Conservation (phyloP, 1,284 basidiomycete species). For the Cerioporus squamosus region DNA sequence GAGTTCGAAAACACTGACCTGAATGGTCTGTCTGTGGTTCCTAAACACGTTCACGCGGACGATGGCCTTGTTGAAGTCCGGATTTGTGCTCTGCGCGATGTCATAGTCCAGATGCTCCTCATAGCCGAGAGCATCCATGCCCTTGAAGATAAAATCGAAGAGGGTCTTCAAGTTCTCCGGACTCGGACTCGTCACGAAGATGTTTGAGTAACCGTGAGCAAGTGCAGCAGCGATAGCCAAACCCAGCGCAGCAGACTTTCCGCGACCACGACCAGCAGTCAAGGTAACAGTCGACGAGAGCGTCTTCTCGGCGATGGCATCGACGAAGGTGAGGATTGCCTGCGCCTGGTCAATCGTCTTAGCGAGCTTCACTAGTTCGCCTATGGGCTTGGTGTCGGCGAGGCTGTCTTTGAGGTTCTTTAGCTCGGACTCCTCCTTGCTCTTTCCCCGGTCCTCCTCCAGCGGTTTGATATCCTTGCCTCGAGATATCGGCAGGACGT, state of each 20-base stretch:
- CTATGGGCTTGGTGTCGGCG: constrained; percentile 86
- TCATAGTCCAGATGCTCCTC: constrained; percentile 99
- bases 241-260: constrained; percentile 96
- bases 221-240: constrained; percentile 93
- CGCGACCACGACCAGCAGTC: constrained; percentile 93
- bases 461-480: constrained; percentile 90
- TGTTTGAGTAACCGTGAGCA: constrained; percentile 95
- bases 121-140: constrained; percentile 92
- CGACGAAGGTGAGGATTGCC: constrained; percentile 90
- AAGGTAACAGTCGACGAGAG: constrained; percentile 94
- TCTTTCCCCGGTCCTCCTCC: constrained; percentile 60
- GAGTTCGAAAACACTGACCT: constrained; percentile 54
- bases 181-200: constrained; percentile 97
- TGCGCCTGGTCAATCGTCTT: constrained; percentile 94
- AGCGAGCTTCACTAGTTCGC: constrained; percentile 90
- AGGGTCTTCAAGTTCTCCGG: constrained; percentile 98
- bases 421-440: constrained; percentile 70
- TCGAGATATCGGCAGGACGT: constrained; percentile 95
- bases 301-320: constrained; percentile 91
- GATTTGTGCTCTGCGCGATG: constrained; percentile 91
- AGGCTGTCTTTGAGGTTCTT: constrained; percentile 84
- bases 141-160: constrained; percentile 99
- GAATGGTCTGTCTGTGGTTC: constrained; percentile 92
- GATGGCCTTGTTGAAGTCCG: constrained; percentile 95
- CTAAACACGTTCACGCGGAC: constrained; percentile 96